Evolutionary conservation across 345 rosid species (phyloP).

Genomic region (Barbarea vulgaris): DNA sequence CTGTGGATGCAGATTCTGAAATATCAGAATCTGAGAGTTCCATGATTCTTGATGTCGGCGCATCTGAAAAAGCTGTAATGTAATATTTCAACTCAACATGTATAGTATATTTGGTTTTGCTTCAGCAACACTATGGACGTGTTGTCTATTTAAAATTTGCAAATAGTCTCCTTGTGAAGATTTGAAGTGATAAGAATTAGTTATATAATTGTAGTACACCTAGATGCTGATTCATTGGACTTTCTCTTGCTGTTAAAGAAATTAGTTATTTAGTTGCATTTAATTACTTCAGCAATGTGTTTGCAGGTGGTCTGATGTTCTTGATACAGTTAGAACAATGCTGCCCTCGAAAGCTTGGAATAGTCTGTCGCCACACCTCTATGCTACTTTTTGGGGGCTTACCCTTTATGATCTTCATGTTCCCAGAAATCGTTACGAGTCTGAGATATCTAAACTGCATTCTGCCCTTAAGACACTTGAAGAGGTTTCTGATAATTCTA

Average conservation of each 20-base stretch:
- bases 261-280: background rate
- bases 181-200: constrained; percentile 11
- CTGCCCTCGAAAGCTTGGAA: constrained; percentile 98
- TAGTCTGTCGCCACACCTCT: constrained; percentile 98
- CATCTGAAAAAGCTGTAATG: constrained; percentile 60
- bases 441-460: constrained; percentile 95
- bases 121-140: constrained; percentile 16
- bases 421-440: constrained; percentile 89
- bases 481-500: constrained; percentile 92
- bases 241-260: constrained; percentile 8
- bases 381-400: constrained; percentile 98
- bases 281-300: constrained; percentile 5
- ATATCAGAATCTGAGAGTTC: constrained; percentile 48
- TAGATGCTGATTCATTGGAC: constrained; percentile 2
- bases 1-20: constrained; percentile 39
- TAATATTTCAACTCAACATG: constrained; percentile 39
- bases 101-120: constrained; percentile 24
- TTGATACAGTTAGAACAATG: constrained; percentile 82
- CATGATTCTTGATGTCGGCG: constrained; percentile 70
- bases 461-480: constrained; percentile 93
- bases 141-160: constrained; percentile 9
- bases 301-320: constrained; percentile 97
- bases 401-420: constrained; percentile 95
- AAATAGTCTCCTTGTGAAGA: constrained; percentile 22
- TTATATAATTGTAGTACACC: background rate